Evolutionary conservation across 495 filamentous ascomycete genomes (phyloP).

Genomic region (Penicillium turbatum): DNA sequence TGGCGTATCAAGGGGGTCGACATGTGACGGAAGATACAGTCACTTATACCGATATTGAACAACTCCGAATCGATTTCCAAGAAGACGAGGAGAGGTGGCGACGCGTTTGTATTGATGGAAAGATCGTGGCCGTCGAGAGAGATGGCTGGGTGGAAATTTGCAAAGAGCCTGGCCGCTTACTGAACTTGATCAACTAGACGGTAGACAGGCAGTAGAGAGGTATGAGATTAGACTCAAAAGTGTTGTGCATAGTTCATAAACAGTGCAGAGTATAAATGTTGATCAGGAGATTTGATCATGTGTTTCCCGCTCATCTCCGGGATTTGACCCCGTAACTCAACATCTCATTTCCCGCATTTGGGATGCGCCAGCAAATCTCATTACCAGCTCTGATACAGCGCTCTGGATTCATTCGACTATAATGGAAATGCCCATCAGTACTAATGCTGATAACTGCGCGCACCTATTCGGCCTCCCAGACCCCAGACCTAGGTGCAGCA

Average conservation of each 20-base stretch:
- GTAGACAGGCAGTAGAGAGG: neutral
- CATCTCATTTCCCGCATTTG: neutral
- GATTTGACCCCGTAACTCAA: neutral
- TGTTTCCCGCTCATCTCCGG: slow-evolving; percentile 1
- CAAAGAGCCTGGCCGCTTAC: slow-evolving; percentile 30
- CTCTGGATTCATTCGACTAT: neutral
- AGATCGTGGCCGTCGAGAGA: slow-evolving; percentile 65
- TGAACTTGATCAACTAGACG: slow-evolving; percentile 24
- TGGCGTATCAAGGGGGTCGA: slow-evolving; percentile 68
- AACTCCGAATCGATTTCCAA: slow-evolving; percentile 59
- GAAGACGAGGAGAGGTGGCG: slow-evolving; percentile 67
- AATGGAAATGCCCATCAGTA: slow-evolving; percentile 22
- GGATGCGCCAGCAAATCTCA: neutral
- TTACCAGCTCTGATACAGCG: neutral
- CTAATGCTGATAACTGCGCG: slow-evolving; percentile 49
- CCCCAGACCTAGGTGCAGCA: slow-evolving; percentile 30
- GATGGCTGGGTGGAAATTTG: slow-evolving; percentile 68
- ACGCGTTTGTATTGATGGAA: slow-evolving; percentile 84
- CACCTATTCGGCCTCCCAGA: slow-evolving; percentile 47
- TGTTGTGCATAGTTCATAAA: neutral
- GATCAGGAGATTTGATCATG: slow-evolving; percentile 1
- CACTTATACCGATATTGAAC: slow-evolving; percentile 61
- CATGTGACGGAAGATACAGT: slow-evolving; percentile 62
- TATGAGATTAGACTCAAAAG: neutral
- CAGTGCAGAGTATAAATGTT: neutral